A percentile compares a stretch with the other conserved stretches of the same genome.
These are phyloP conservation scores for Boletus chippewaensis DNA, from an alignment of 1,284 basidiomycete genomes.

Conservation along the genomic window DNA sequence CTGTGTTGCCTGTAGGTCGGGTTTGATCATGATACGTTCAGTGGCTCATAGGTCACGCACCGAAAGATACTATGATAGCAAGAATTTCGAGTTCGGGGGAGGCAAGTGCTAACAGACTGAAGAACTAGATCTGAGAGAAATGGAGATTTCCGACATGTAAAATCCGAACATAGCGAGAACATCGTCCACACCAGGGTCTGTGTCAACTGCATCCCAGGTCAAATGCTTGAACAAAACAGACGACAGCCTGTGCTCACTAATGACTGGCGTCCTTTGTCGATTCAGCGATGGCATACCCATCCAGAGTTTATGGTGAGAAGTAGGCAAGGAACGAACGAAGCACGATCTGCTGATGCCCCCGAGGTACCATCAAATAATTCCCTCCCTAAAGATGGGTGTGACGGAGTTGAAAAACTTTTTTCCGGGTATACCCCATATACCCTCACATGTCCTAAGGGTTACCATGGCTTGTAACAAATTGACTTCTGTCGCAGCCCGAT, in stretches of 20 bases:
- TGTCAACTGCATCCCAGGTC: slow-evolving; percentile 50
- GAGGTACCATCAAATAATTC: not conserved
- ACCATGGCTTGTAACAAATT: not conserved
- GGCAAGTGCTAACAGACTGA: slow-evolving; percentile 60
- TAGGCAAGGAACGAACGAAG: not conserved
- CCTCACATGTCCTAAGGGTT: not conserved
- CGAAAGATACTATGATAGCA: slow-evolving; percentile 73
- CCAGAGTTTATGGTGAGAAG: not conserved
- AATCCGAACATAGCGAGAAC: slow-evolving; percentile 57
- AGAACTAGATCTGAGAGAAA: slow-evolving; percentile 11
- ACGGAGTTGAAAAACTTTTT: not conserved
- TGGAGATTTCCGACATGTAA: slow-evolving; percentile 1
- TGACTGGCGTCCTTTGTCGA: slow-evolving; percentile 41
- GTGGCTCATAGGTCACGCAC: slow-evolving; percentile 36
- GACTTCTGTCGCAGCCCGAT: not conserved
- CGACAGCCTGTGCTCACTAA: slow-evolving; percentile 40
- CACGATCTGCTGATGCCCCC: not conserved
- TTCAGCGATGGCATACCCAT: slow-evolving; percentile 7
- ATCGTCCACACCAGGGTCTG: slow-evolving; percentile 92
- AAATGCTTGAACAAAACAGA: not conserved
- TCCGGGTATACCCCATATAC: too few relatives aligned
- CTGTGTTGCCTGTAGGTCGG: slow-evolving; percentile 56
- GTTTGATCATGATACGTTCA: not conserved
- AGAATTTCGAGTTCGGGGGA: slow-evolving; percentile 75
- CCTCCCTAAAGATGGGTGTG: not conserved